These are phyloP conservation scores for Hymenoscyphus repandus DNA, from an alignment of 2,329 filamentous ascomycete species.

Conservation along the genomic window DNA sequence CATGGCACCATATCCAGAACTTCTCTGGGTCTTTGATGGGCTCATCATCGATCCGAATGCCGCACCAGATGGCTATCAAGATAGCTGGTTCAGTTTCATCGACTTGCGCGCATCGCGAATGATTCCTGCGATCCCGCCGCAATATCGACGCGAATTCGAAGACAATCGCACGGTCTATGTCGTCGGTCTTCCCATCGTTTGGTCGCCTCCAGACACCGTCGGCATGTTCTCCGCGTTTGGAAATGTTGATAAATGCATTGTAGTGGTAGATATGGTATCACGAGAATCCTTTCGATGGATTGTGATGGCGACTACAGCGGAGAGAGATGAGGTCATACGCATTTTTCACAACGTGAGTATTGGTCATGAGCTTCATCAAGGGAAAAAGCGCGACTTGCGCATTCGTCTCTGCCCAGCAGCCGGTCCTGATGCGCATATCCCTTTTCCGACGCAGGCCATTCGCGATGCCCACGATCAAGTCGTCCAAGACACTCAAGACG, in stretches of 20 bases:
- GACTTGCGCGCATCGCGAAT: conserved; percentile 1
- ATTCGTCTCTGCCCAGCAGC: too few species aligned
- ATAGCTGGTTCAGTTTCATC: conserved; percentile 15
- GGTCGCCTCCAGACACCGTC: conserved; percentile 7
- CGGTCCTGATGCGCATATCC: too few species aligned
- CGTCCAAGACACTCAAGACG: background rate
- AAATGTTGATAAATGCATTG: conserved; percentile 13
- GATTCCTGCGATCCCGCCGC: conserved; percentile 19
- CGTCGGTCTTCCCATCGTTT: conserved; percentile 12
- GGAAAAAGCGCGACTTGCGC: background rate
- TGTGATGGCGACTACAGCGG: conserved; percentile 17
- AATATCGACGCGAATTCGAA: conserved; percentile 12
- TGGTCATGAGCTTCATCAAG: background rate
- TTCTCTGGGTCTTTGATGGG: background rate
- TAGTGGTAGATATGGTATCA: conserved; percentile 16
- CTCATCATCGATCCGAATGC: background rate
- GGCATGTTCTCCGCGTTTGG: conserved; percentile 16
- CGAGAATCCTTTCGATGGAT: conserved; percentile 23
- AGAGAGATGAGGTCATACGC: conserved; percentile 11
- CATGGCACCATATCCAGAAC: background rate
- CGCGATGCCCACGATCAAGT: background rate
- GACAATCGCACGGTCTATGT: conserved; percentile 22
- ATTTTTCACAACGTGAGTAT: conserved; percentile 12
- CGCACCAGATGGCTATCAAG: conserved; percentile 1
- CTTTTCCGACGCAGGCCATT: background rate